phyloP scores from a whole-genome alignment of 768 basidiomycete species.

The Punctularia strigosozonata region DNA sequence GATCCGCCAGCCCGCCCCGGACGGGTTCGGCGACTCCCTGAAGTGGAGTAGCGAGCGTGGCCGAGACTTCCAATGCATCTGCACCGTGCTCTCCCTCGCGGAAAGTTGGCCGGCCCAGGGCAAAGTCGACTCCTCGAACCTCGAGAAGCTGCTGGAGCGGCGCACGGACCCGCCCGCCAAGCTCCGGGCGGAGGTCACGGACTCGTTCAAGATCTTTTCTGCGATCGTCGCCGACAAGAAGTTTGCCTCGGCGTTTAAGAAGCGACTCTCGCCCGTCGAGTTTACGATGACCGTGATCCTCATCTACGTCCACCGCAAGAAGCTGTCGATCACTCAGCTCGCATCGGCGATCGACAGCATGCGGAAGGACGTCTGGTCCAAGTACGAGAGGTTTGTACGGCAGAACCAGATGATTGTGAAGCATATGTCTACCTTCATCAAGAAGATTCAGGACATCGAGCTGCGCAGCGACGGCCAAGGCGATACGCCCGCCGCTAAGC shows the following conservation, averaged over 20 bases:
- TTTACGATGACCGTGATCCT: slow-evolving; percentile 47
- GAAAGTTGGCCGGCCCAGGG: slow-evolving; percentile 12
- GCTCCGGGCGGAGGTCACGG: slow-evolving; percentile 22
- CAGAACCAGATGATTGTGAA: slow-evolving; percentile 48
- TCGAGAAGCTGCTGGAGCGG: slow-evolving; percentile 19
- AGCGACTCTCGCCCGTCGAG: slow-evolving; percentile 58
- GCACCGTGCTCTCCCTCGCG: slow-evolving; percentile 19
- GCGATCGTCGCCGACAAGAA: slow-evolving; percentile 28
- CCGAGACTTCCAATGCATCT: slow-evolving; percentile 23
- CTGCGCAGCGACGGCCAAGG: slow-evolving; percentile 10
- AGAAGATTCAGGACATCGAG: slow-evolving; percentile 9
- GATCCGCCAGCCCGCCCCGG: slow-evolving; percentile 25
- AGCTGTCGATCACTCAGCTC: slow-evolving; percentile 26
- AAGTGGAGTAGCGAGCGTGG: slow-evolving; percentile 26
- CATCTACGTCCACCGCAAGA: slow-evolving; percentile 36
- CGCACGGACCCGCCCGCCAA: slow-evolving; percentile 14
- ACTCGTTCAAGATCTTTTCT: slow-evolving; percentile 36
- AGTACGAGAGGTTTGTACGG: slow-evolving; percentile 55
- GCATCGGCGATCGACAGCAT: slow-evolving; percentile 35
- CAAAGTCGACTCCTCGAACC: slow-evolving; percentile 8
- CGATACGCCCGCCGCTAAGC: slow-evolving; percentile 4
- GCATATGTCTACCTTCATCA: slow-evolving; percentile 43
- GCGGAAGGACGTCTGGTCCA: slow-evolving; percentile 39
- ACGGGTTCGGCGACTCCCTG: slow-evolving; percentile 17
- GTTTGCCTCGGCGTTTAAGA: slow-evolving; percentile 25